Percentiles rank a stretch among this genome's conserved stretches.
These are phyloP conservation scores for Sporothrix inflata DNA, from an alignment of 2,329 filamentous ascomycete species.

Conservation along the genomic window DNA sequence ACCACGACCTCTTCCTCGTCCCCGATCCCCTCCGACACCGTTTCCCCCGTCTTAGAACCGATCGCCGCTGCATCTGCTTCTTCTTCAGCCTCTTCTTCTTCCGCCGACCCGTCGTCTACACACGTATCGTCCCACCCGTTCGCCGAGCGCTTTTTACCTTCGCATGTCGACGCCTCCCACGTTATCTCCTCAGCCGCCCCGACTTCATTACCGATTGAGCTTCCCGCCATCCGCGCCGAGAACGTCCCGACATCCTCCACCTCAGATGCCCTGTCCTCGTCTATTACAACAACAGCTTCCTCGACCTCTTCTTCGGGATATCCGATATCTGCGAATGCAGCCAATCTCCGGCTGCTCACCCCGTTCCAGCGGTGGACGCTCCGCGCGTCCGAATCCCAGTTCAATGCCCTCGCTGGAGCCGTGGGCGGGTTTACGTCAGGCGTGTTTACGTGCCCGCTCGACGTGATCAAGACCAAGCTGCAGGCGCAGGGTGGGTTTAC, in stretches of 20 bases:
- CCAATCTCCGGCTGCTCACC: conserved; percentile 43
- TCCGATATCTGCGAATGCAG: conserved; percentile 35
- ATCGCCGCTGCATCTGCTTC: neutral
- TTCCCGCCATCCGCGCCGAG: conserved; percentile 28
- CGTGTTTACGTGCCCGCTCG: conserved; percentile 92
- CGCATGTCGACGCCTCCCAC: conserved; percentile 27
- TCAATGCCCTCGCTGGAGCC: conserved; percentile 86
- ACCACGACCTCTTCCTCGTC: neutral
- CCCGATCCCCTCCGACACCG: neutral
- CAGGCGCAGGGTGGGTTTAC: conserved; percentile 89
- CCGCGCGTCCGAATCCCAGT: conserved; percentile 61
- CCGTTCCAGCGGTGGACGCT: conserved; percentile 60
- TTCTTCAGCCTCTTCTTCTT: neutral
- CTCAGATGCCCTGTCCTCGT: neutral
- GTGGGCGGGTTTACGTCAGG: conserved; percentile 90
- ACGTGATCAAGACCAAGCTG: conserved; percentile 98
- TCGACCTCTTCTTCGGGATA: conserved; percentile 51
- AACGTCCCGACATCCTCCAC: neutral
- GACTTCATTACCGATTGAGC: conserved; percentile 28
- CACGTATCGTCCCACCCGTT: conserved; percentile 13
- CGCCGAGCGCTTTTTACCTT: conserved; percentile 28
- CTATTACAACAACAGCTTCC: conserved; percentile 59
- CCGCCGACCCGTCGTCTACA: neutral
- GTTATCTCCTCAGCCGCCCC: conserved; percentile 29
- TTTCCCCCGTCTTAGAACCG: neutral